Base-by-base conservation (phyloP, 805 yeast genomes). In the Grigorovia yakushimaensis region DNA sequence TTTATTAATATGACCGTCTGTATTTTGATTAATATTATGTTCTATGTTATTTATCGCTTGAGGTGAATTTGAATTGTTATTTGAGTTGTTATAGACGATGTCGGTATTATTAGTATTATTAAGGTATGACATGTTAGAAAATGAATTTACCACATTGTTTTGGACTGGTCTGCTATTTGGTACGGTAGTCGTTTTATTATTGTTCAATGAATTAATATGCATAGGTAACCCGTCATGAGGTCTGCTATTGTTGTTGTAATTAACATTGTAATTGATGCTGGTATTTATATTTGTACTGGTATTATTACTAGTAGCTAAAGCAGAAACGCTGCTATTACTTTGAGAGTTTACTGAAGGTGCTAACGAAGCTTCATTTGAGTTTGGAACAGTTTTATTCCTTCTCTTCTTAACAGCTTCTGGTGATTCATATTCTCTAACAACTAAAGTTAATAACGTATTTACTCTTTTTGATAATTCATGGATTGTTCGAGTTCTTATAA, bases 391-490 rank as follows among this genome's bases (percentile, higher is more conserved):
- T 42, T 55, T 62, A n/a, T 49, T 48, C 51, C 68, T 62, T 54
- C 72, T 76, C 50, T 79, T 73, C 58, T 76, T 81, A 54, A 69
- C 60, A 0, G 76, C 74, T 43, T 72, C 76, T 11, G 79, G 80
- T 0, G 80, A 83, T 58, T 78, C 89, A 53, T 70, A 74, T 59
- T 84, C 91, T 59, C 86, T 76, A 0, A 85, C 76, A 15, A 85
- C 68, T 2, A 89, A 84, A 21, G 82, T 66, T 41, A 85, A 61
- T 39, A 85, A 67, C 0, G 93, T 82, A 41, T 73, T 80, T 9
- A 81, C 74, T 57, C 95, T 73, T 64, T 89, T 75, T 15, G 82
- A 77, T 35, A 85, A 56, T 51, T 85, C 95, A 56, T 78, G 84
- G 1, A 85, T 73, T 0, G 86, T 78, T 62, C 94, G 71, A 0